These are phyloP conservation scores for Dimargaris cristalligena DNA, from an alignment of 192 early-diverging fungal species.

Conservation along the genomic window DNA sequence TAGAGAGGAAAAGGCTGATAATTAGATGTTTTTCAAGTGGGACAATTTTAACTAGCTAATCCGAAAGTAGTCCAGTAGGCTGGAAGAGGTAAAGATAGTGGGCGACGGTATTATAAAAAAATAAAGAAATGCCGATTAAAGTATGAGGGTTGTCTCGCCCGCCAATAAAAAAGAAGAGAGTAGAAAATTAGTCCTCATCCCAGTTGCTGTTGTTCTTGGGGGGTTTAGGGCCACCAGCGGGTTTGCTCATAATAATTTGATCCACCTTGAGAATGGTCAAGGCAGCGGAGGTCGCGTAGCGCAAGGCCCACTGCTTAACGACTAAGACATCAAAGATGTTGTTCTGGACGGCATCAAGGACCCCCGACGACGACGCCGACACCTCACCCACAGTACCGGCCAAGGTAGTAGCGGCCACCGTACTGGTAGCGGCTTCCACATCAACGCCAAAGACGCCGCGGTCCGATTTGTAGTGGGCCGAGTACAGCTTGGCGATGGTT, in stretches of 20 bases:
- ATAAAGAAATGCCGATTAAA: too few species aligned
- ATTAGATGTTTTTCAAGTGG: too few species aligned
- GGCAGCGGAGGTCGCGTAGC: conserved; percentile 80
- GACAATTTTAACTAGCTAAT: too few species aligned
- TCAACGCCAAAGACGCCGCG: conserved; percentile 52
- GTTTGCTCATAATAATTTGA: conserved; percentile 99
- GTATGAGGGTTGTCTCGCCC: too few species aligned
- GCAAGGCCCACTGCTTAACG: conserved; percentile 77
- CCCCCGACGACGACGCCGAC: conserved; percentile 19
- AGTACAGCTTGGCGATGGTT: conserved; percentile 77
- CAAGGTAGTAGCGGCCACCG: too few species aligned
- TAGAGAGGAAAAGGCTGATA: too few species aligned
- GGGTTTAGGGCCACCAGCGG: conserved; percentile 84
- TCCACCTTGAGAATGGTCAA: conserved; percentile 90
- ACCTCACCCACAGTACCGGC: too few species aligned
- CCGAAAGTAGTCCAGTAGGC: too few species aligned
- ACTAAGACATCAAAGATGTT: conserved; percentile 66
- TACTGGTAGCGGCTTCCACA: conserved; percentile 67
- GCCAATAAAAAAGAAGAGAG: too few species aligned
- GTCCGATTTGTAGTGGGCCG: conserved; percentile 63
- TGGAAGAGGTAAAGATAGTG: too few species aligned
- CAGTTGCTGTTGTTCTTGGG: conserved; percentile 76
- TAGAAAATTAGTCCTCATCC: conserved; percentile 65
- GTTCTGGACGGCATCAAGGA: conserved; percentile 51
- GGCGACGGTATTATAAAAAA: too few species aligned